phyloP scores from a whole-genome alignment of 176 grass and related monocot genomes.

The Pharus latifolius region DNA sequence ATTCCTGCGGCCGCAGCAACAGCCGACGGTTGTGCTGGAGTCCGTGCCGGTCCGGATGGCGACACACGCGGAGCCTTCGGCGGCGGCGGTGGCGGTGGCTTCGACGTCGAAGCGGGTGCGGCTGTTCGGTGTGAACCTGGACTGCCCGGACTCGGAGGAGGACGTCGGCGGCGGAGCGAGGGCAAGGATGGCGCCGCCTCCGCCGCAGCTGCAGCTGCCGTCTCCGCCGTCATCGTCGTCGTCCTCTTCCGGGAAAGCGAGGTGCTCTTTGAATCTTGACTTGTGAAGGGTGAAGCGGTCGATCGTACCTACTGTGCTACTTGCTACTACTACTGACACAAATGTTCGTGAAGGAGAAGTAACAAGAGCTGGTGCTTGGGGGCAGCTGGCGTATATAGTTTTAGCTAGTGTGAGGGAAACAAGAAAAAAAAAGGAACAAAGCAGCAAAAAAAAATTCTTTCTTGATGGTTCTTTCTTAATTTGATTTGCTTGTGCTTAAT shows the following conservation, averaged over 20 bases:
- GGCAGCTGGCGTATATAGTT: conserved; percentile 33
- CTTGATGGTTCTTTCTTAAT: conserved; percentile 14
- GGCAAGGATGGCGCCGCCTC: conserved; percentile 9
- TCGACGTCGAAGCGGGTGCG: conserved; percentile 64
- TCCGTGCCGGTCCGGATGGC: conserved; percentile 46
- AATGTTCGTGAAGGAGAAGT: conserved; percentile 13
- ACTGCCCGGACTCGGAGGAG: conserved; percentile 36
- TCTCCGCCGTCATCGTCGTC: conserved; percentile 37
- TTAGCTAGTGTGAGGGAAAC: conserved; percentile 30
- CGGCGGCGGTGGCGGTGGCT: not conserved
- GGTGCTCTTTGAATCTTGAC: conserved; percentile 84
- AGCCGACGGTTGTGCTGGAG: conserved; percentile 48
- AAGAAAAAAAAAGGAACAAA: conserved; percentile 35
- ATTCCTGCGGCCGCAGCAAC: conserved; percentile 29
- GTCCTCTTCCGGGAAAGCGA: conserved; percentile 53
- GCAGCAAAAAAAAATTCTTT: conserved; percentile 15
- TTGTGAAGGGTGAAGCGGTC: conserved; percentile 37
- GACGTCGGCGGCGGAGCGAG: not conserved
- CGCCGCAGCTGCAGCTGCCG: not conserved
- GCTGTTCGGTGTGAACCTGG: conserved; percentile 92
- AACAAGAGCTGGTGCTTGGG: conserved; percentile 3
- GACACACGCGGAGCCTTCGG: conserved; percentile 12
- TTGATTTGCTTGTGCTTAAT: conserved; percentile 8
- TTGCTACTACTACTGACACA: conserved; percentile 1
- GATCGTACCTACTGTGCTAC: not conserved